Percentiles rank a stretch among this genome's conserved stretches.
Evolutionary conservation across 306 rosid genomes (phyloP).

Genomic region (Quillaja saponaria): DNA sequence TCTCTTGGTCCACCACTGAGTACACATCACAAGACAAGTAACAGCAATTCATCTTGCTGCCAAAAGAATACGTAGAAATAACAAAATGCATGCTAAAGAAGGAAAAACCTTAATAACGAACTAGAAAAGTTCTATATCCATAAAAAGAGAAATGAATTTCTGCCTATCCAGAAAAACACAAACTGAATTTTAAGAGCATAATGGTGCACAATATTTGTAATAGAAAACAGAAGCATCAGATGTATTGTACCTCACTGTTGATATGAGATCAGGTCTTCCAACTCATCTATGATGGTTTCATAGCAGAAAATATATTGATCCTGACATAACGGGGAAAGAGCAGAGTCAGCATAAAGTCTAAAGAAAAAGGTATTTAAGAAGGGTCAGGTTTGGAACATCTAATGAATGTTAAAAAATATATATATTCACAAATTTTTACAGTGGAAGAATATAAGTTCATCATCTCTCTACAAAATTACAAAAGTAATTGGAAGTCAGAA

Average conservation of each 20-base stretch:
- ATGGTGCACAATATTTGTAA: constrained; percentile 10
- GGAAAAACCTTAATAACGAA: too few species aligned
- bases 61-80: constrained; percentile 1
- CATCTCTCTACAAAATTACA: too few species aligned
- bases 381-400: neutral
- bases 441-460: too few species aligned
- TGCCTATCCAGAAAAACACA: too few species aligned
- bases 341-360: constrained; percentile 23
- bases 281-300: constrained; percentile 57
- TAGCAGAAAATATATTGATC: constrained; percentile 69
- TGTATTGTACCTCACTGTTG: constrained; percentile 42
- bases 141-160: too few species aligned
- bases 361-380: constrained; percentile 21
- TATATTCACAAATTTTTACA: too few species aligned
- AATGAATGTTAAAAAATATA: too few species aligned
- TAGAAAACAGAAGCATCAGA: constrained; percentile 9
- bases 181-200: constrained; percentile 22
- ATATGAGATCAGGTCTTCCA: constrained; percentile 68
- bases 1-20: constrained; percentile 30
- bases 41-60: constrained; percentile 24
- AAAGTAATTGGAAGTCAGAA: too few species aligned
- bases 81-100: constrained; percentile 5
- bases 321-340: constrained; percentile 33
- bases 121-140: neutral
- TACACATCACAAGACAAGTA: constrained; percentile 26